Percentiles rank a stretch among this genome's conserved stretches.
phyloP scores from a whole-genome alignment of 768 basidiomycete genomes.

The Pisolithus sp. region DNA sequence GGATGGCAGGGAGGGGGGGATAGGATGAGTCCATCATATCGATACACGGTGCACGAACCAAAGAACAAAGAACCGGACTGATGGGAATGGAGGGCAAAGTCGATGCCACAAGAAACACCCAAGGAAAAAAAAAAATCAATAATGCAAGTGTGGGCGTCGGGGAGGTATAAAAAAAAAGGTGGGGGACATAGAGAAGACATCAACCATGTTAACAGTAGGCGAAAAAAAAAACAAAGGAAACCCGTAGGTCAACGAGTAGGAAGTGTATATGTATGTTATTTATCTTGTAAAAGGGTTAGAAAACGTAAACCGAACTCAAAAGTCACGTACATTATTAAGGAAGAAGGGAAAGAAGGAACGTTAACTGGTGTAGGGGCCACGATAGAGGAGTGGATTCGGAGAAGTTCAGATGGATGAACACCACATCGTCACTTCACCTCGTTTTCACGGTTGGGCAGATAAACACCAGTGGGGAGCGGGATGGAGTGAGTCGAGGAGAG shows the following conservation, averaged over 20 bases:
- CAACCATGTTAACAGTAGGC: not conserved
- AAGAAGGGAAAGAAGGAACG: conserved; percentile 12
- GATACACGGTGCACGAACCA: conserved; percentile 19
- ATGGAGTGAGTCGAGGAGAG: conserved; percentile 13
- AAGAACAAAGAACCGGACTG: too few species aligned
- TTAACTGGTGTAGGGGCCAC: conserved; percentile 32
- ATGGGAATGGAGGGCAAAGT: too few species aligned
- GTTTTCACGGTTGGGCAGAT: conserved; percentile 1
- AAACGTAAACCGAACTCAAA: conserved; percentile 6
- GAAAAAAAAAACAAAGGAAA: not conserved
- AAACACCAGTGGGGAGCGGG: conserved; percentile 16
- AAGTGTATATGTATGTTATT: not conserved
- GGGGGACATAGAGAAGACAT: too few species aligned
- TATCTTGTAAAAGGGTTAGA: not conserved
- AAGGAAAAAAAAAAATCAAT: too few species aligned
- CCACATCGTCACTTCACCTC: too few species aligned
- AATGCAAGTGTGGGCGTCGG: too few species aligned
- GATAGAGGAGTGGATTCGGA: conserved; percentile 31
- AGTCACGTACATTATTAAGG: conserved; percentile 10
- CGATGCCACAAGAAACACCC: too few species aligned
- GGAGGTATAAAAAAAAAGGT: too few species aligned
- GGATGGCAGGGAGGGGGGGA: conserved; percentile 27
- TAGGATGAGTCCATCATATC: conserved; percentile 28
- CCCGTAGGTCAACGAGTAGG: too few species aligned
- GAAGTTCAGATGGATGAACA: conserved; percentile 12